Evolutionary conservation across 2,329 filamentous ascomycete species (phyloP).

Genomic region (Colletotrichum siamense): DNA sequence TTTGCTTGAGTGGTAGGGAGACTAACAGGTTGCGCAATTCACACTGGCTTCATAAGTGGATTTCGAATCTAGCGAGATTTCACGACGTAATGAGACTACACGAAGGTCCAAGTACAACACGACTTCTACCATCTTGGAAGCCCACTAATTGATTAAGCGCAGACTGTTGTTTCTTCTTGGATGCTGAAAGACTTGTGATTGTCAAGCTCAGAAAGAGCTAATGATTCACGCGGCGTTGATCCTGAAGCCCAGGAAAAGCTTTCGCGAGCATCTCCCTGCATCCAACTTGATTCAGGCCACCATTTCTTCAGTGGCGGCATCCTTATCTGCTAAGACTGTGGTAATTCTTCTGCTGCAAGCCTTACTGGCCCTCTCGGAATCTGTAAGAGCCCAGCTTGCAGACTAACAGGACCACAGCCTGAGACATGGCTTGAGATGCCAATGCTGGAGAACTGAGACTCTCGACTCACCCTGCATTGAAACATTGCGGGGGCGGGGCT

Average conservation of each 20-base stretch:
- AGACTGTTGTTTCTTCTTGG: slow-evolving; percentile 6
- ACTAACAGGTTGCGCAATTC: not conserved
- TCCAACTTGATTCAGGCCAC: not conserved
- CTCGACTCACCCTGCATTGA: not conserved
- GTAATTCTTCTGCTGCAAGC: rapidly evolving
- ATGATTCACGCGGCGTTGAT: not conserved
- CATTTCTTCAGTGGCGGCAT: not conserved
- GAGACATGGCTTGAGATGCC: not conserved
- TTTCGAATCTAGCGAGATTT: not conserved
- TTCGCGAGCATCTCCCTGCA: not conserved
- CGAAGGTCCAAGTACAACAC: not conserved
- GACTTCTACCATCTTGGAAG: not conserved
- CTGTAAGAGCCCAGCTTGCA: not conserved
- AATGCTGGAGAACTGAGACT: not conserved
- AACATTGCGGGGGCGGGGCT: not conserved
- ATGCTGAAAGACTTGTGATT: not conserved
- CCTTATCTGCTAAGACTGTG: not conserved
- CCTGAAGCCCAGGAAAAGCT: not conserved
- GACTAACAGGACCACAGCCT: not conserved
- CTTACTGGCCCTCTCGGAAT: rapidly evolving
- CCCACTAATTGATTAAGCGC: slow-evolving; percentile 9
- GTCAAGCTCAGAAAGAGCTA: not conserved
- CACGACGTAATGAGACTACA: rapidly evolving
- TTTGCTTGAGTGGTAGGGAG: not conserved
- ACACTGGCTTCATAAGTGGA: not conserved